Evolutionary conservation across 2,329 filamentous ascomycete genomes (phyloP).

Genomic region (Fusarium siculi): DNA sequence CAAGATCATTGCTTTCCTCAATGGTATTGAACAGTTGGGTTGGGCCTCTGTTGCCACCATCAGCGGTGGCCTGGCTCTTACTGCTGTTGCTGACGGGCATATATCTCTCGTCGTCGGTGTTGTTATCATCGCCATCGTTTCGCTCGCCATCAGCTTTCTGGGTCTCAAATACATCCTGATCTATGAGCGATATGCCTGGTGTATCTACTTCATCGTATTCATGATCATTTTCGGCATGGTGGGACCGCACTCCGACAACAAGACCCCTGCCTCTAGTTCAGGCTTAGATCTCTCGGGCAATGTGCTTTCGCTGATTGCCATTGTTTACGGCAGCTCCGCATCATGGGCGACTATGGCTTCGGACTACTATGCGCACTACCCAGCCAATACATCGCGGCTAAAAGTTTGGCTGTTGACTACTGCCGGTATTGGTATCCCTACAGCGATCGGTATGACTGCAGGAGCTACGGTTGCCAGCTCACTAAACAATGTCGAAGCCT

Average conservation of each 20-base stretch:
- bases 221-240: slow-evolving; percentile 12
- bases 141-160: slow-evolving; percentile 9
- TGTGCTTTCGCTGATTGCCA: slow-evolving; percentile 1
- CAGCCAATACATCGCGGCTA: not conserved
- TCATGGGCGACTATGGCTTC: slow-evolving; percentile 12
- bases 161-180: slow-evolving; percentile 10
- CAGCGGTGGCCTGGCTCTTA: slow-evolving; percentile 3
- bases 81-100: not conserved
- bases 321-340: slow-evolving; percentile 5
- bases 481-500: slow-evolving; percentile 2
- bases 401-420: slow-evolving; percentile 10
- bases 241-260: slow-evolving; percentile 2
- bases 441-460: slow-evolving; percentile 4
- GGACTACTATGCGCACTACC: slow-evolving; percentile 12
- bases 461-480: slow-evolving; percentile 7
- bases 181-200: slow-evolving; percentile 9
- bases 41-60: slow-evolving; percentile 15
- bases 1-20: slow-evolving; percentile 9
- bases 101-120: slow-evolving; percentile 7
- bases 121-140: slow-evolving; percentile 7
- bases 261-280: slow-evolving; percentile 1
- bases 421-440: slow-evolving; percentile 2
- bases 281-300: slow-evolving; percentile 2
- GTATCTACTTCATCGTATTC: slow-evolving; percentile 2
- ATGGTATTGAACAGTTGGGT: slow-evolving; percentile 3